Conservation (phyloP, 345 rosid species). For the Erodium maritimum region DNA sequence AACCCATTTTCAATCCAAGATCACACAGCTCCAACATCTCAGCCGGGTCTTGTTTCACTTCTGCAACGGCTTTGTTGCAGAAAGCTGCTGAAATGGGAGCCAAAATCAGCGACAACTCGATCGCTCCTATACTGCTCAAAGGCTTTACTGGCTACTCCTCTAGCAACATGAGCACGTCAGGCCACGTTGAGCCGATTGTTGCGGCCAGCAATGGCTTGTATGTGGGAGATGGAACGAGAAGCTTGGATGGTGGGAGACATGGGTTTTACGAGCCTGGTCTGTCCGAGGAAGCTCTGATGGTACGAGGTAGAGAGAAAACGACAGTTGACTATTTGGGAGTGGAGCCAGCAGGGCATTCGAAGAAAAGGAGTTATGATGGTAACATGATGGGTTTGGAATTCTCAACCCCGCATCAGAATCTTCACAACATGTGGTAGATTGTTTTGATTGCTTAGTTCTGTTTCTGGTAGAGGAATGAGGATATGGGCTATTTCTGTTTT, state of each 20-base stretch:
- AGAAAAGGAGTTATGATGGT: neutral
- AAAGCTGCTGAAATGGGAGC: constrained; percentile 54
- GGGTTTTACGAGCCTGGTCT: constrained; percentile 9
- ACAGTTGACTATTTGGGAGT: neutral
- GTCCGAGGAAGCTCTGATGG: neutral
- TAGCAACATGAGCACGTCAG: constrained; percentile 16
- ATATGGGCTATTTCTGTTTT: neutral
- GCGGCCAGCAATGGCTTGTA: constrained; percentile 7
- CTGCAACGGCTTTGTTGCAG: constrained; percentile 52
- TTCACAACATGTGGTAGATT: neutral
- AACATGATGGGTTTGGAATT: neutral
- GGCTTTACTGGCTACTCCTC: constrained; percentile 36
- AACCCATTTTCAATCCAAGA: constrained; percentile 21
- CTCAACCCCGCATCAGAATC: neutral
- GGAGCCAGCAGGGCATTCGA: neutral
- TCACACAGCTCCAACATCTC: constrained; percentile 6
- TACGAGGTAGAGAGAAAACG: no score
- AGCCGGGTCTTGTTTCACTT: constrained; percentile 22
- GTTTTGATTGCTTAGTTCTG: neutral
- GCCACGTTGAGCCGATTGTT: constrained; percentile 11
- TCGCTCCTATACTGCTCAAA: constrained; percentile 34
- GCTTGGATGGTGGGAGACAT: constrained; percentile 13
- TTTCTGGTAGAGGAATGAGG: neutral
- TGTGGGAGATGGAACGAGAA: constrained; percentile 6
- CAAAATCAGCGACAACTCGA: constrained; percentile 35